phyloP scores from a whole-genome alignment of 345 rosid genomes.

The Lepidium sativum region DNA sequence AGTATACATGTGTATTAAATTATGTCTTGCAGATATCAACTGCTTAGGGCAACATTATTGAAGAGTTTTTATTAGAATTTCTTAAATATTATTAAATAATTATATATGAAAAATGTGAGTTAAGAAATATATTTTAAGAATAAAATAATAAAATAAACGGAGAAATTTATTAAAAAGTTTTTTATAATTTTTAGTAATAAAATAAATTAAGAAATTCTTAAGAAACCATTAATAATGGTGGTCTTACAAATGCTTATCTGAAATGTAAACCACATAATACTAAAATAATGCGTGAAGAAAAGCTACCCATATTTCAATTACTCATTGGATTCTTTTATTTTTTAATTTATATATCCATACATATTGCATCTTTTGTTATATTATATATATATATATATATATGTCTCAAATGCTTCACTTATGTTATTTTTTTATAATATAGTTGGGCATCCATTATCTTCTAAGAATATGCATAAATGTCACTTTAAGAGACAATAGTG shows the following conservation, averaged over 20 bases:
- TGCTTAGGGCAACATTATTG: no score
- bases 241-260: slow-evolving; percentile 10
- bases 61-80: no score
- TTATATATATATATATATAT: no score
- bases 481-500: slow-evolving; percentile 20
- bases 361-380: slow-evolving; percentile 10
- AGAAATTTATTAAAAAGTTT: no score
- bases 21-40: no score
- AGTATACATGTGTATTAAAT: background rate
- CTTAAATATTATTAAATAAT: no score
- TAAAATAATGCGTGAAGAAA: background rate
- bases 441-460: slow-evolving; percentile 28
- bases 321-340: slow-evolving; percentile 1
- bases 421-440: background rate
- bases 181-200: no score
- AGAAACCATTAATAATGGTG: no score
- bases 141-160: no score
- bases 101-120: no score
- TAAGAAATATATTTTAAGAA: no score
- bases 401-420: slow-evolving; percentile 17
- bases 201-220: no score
- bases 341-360: background rate
- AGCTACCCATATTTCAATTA: slow-evolving; percentile 12
- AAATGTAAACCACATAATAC: slow-evolving; percentile 21
- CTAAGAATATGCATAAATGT: slow-evolving; percentile 16